Base-by-base conservation (phyloP, 2,329 filamentous ascomycete species). In the Lasiodiplodia sp. region DNA sequence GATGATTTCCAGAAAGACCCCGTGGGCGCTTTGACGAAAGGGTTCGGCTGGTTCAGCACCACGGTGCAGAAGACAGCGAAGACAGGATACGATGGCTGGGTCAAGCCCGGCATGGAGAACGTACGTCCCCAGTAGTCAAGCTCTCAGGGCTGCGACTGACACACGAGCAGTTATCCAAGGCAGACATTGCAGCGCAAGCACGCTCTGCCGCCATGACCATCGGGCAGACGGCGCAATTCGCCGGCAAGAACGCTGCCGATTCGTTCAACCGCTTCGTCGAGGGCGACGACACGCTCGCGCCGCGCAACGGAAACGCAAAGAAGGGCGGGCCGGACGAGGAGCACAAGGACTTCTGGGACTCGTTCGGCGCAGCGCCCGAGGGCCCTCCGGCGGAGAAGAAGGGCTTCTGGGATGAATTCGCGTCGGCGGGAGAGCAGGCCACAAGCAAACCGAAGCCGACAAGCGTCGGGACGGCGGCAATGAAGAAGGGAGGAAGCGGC, bases 1-100 rank as follows among this genome's bases (percentile, higher is more conserved):
- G 91, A 96, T 67, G 95, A 98, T 67, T 88, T 98, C 76, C 93
- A 97, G 80, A 92, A 90, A 77, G 96, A 99, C 78, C 94, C 96
- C 0, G 85, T 98, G 71, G 94, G 88, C 1, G 94, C 95, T 18
- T 81, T 99, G 73, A 93, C 90, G 34, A 97, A 97, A 81, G 92
- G 95, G 0, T 96, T 98, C 75, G 95, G 95, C 10, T 98, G 96
- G 94, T 93, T 98, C 76, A 88, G 93, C 21, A 91, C 89, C 40
- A 94, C 93, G 14, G 93, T 98, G 52, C 90, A 90, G 31, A 97
- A 96, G 85, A 92, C 92, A 72, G 96, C 94, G 47, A 96, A 97
- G 84, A 92, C 89, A 18, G 91, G 97, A 28, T 97, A 97, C 78
- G 91, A 96, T 73, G 89, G 91, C 40, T 97, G 93, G 82, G 93